These are phyloP conservation scores for Fistulifera solaris DNA, from an alignment of 108 stramenopile species.

Conservation along the genomic window DNA sequence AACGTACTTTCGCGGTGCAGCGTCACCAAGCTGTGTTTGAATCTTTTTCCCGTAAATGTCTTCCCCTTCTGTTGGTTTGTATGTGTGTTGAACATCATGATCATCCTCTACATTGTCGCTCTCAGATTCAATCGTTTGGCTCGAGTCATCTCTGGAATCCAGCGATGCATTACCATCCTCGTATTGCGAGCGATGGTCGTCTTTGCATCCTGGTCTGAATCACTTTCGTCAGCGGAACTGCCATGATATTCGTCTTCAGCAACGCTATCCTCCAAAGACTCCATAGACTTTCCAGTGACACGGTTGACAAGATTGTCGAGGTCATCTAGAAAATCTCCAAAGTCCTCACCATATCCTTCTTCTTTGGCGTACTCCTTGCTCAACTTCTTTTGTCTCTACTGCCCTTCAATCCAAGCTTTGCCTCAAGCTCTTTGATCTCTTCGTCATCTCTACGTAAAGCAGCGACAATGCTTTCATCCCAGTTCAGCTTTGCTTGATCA, in stretches of 20 bases:
- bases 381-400: constrained; percentile 33
- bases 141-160: constrained; percentile 1
- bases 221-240: not conserved
- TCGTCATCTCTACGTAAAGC: constrained; percentile 56
- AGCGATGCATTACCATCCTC: constrained; percentile 23
- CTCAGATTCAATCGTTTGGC: constrained; percentile 6
- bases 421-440: constrained; percentile 68
- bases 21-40: constrained; percentile 15
- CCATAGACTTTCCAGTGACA: constrained; percentile 14
- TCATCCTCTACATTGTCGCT: constrained; percentile 22
- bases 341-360: constrained; percentile 78
- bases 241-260: not conserved
- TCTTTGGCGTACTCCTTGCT: constrained; percentile 67
- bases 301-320: constrained; percentile 56
- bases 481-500: not conserved
- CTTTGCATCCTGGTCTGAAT: constrained; percentile 5
- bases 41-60: constrained; percentile 89
- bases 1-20: constrained; percentile 55
- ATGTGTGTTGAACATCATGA: constrained; percentile 59
- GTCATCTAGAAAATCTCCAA: constrained; percentile 69
- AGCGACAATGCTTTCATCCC: constrained; percentile 16
- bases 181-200: not conserved
- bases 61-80: constrained; percentile 76
- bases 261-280: constrained; percentile 36
- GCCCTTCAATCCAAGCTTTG: constrained; percentile 36